A percentile compares a stretch with the other conserved stretches of the same genome.
These are phyloP conservation scores for Claviceps fusiformis DNA, from an alignment of 2,329 filamentous ascomycete genomes.

Conservation along the genomic window DNA sequence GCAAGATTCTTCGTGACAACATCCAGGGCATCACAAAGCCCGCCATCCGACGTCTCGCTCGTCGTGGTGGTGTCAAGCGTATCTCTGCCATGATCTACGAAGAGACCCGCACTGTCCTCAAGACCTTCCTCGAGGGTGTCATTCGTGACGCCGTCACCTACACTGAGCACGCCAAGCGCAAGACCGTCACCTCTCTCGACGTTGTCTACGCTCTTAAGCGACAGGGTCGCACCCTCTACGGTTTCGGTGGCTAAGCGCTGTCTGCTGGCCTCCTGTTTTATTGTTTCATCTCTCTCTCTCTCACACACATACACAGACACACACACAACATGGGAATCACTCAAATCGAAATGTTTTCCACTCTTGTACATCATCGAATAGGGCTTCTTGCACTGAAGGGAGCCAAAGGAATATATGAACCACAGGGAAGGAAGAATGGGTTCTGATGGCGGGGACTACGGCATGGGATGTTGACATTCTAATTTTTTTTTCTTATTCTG, in stretches of 20 bases:
- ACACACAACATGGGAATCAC: not conserved
- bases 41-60: constrained; percentile 93
- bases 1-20: constrained; percentile 99
- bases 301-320: too few species aligned
- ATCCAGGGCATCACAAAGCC: constrained; percentile 99
- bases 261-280: not conserved
- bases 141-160: constrained; percentile 68
- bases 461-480: constrained; percentile 12
- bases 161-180: constrained; percentile 70
- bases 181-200: constrained; percentile 60
- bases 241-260: constrained; percentile 65
- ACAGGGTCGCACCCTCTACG: constrained; percentile 67
- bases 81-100: constrained; percentile 90
- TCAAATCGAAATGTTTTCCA: not conserved
- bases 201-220: constrained; percentile 56
- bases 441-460: constrained; percentile 13
- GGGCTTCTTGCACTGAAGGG: not conserved
- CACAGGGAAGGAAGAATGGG: not conserved
- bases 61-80: constrained; percentile 99
- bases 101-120: constrained; percentile 64
- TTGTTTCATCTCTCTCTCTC: not conserved
- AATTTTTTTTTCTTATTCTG: not conserved
- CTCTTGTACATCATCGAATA: constrained; percentile 4
- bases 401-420: not conserved
- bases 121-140: constrained; percentile 65